Evolutionary conservation across 345 rosid genomes (phyloP).

Genomic region (Boechera stricta): DNA sequence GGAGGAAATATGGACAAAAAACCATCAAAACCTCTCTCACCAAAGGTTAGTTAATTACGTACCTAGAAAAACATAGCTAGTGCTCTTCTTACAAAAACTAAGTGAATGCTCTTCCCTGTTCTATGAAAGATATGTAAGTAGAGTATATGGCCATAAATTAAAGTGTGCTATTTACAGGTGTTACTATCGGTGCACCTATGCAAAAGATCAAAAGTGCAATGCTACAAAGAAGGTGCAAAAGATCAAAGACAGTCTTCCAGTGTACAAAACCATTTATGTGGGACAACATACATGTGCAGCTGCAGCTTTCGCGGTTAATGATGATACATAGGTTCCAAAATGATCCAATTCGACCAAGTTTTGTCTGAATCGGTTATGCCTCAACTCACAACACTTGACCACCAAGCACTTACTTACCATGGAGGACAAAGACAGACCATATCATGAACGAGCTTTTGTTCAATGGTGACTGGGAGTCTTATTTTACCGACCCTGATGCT

Average conservation of each 20-base stretch:
- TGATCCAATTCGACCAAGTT: conserved; percentile 12
- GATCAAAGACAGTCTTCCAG: conserved; percentile 31
- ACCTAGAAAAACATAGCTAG: background rate
- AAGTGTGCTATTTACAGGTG: conserved; percentile 31
- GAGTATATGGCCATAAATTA: too few relatives aligned
- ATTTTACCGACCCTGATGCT: background rate
- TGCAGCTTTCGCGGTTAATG: background rate
- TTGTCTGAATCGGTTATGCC: conserved; percentile 1
- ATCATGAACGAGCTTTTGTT: conserved; percentile 3
- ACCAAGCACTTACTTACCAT: background rate
- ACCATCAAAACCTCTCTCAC: conserved; percentile 40
- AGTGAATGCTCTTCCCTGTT: too few relatives aligned
- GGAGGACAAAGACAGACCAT: background rate
- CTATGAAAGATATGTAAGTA: too few relatives aligned
- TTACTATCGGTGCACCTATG: conserved; percentile 54
- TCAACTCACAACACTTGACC: conserved; percentile 10
- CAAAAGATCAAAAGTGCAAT: conserved; percentile 45
- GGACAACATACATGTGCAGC: conserved; percentile 36
- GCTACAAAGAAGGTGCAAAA: conserved; percentile 57
- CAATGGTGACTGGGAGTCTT: background rate
- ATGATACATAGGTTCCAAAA: conserved; percentile 14
- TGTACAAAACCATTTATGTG: conserved; percentile 44
- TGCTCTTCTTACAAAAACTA: background rate
- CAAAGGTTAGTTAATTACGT: conserved; percentile 39
- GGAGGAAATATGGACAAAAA: conserved; percentile 67